Conservation (phyloP, 768 basidiomycete species). For the Lentinula sp. region DNA sequence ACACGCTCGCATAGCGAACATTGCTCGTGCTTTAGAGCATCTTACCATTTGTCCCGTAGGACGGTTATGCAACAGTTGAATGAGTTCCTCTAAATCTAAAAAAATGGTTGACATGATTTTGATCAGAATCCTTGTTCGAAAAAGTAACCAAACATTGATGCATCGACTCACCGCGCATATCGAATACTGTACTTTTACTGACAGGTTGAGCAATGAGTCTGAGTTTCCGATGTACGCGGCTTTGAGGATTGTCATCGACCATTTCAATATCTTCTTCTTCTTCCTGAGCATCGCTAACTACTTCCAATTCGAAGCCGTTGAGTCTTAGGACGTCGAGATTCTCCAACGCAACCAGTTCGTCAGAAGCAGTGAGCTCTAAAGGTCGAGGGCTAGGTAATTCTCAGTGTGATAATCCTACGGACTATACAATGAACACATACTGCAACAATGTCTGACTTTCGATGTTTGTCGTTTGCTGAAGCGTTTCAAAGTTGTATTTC, state of each 20-base stretch:
- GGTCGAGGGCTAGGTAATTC: conserved; percentile 53
- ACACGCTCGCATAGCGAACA: conserved; percentile 98
- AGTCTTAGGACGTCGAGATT: conserved; percentile 75
- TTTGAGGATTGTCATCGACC: neutral
- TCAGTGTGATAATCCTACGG: conserved; percentile 4
- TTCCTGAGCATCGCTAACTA: conserved; percentile 3
- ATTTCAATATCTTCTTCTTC: conserved; percentile 14
- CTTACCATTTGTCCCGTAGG: conserved; percentile 81
- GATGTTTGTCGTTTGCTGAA: conserved; percentile 88
- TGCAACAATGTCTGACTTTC: conserved; percentile 79
- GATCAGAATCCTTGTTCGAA: too few relatives aligned
- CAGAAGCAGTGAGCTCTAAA: conserved; percentile 82
- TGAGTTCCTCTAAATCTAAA: conserved; percentile 87
- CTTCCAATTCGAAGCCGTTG: conserved; percentile 65
- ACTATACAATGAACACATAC: conserved; percentile 34
- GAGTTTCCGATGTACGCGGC: conserved; percentile 34
- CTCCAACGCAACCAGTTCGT: conserved; percentile 83
- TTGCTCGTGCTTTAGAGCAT: conserved; percentile 86
- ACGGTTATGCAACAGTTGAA: conserved; percentile 77
- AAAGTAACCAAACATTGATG: too few relatives aligned
- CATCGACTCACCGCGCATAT: conserved; percentile 64
- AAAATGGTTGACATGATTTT: conserved; percentile 5
- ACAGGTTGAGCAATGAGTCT: conserved; percentile 79
- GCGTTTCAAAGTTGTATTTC: conserved; percentile 95
- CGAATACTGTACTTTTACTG: conserved; percentile 88